Evolutionary conservation across 2,329 filamentous ascomycete genomes (phyloP), one percentile per base, ranked within the genome.

Genomic region (Penicillium sp.): DNA sequence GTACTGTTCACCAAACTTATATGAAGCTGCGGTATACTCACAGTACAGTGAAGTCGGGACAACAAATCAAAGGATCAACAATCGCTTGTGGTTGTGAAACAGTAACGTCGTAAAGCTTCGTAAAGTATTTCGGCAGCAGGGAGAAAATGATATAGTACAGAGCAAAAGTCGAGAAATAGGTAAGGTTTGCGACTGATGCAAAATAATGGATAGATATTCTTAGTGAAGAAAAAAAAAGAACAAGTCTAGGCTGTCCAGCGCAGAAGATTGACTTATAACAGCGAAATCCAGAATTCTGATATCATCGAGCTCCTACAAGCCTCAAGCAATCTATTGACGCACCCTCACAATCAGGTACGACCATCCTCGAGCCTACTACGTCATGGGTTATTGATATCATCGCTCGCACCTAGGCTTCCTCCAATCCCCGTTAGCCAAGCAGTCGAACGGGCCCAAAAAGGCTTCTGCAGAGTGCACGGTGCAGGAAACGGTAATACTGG

Each of bases 381-480:
- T 69, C 67, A 69, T 63, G 26, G 35, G 30, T 14, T 25, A 40
- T 64, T 66, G 66, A 67, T 69, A 69, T 68, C 67, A 68, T 67
- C 22, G 57, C 38, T 25, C 38, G 35, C 33, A 22, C 14, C 40
- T 52, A 37, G 26, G 42, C 22, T 26, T 51, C 14, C 26, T 56
- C 13, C 37, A 57, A 65, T 63, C 53, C 64, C 52, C 57, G 55
- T 30, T 62, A 16, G 6, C 38, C 13, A 26, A 35, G 53, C 14
- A 26, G 53, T 57, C 22, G 64, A 63, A 48, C 62, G 58, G 59
- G 58, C 49, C 61, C 40, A 57, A 40, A 57, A 40, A 62, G 37
- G 26, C 48, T 52, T 68, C 55, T 61, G 53, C 58, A 58, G 30
- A 42, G 58, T 62, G 58, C 63, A 67, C 58, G 59, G 67, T 63